Base-by-base conservation (phyloP, 768 basidiomycete species). In the Xanthoconium purpureum region DNA sequence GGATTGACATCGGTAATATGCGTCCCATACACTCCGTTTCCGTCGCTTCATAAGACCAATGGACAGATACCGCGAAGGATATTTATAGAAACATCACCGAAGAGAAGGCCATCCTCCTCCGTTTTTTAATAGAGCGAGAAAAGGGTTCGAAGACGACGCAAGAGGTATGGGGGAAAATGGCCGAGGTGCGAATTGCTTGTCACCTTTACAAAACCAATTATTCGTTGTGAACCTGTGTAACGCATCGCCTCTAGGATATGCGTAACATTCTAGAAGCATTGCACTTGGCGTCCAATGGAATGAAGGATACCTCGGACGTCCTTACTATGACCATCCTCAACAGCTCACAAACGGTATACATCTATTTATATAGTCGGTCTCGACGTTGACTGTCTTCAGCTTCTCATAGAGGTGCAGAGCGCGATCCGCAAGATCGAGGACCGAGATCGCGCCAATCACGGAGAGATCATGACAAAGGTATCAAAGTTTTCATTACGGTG, bases 1-100 rank as follows among this genome's bases (percentile, higher is more conserved):
- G 85, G 85, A 80, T 84, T 60, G 89, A 90, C 61, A 85, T 89
- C 39, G 89, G 89, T 87, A 64, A 49, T n/a, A 39, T 32, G 2
- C 70, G 33, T 49, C 33, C 38, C 43, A 39, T 29, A 54, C 42
- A 58, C 53, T 54, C 56, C 46, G 53, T 61, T 24, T 40, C 43
- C 54, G 42, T 61, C 51, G 50, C 47, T 38, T 46, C 47, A 61
- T 42, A 32, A 36, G 38, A 49, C 33, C 39, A 38, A 45, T 32
- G n/a, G 38, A 33, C 60, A 88, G 85, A 88, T 55, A 73, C 75
- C 17, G 88, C 89, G 8, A 81, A 78, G 60, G 80, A 85, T 47
- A 77, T 88, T 20, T 90, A 89, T 73, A 76, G 71, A 48, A 89
- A 90, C 56, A 77, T 78, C 14, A 88, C 85, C 0, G 50, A 79